Evolutionary conservation across 768 basidiomycete genomes (phyloP).

Genomic region (Leccinum disarticulatum): DNA sequence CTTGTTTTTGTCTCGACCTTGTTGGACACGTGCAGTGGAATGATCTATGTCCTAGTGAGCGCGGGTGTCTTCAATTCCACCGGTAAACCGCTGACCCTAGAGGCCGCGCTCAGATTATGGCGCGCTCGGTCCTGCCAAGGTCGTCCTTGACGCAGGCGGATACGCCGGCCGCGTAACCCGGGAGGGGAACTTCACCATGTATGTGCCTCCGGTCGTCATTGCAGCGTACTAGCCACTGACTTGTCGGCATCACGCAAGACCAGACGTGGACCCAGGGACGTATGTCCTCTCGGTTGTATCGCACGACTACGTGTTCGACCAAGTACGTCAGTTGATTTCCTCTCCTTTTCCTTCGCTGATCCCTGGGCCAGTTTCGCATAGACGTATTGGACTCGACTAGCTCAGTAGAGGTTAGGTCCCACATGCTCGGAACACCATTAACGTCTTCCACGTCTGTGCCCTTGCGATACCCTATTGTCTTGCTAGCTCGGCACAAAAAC

Average conservation of each 20-base stretch:
- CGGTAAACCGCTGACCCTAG: constrained; percentile 10
- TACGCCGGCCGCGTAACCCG: constrained; percentile 51
- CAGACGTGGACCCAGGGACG: constrained; percentile 64
- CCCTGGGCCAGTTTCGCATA: constrained; percentile 54
- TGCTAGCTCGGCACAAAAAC: constrained; percentile 55
- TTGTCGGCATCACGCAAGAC: constrained; percentile 39
- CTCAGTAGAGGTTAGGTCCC: constrained; percentile 56
- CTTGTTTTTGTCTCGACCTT: constrained; percentile 51
- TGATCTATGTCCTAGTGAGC: constrained; percentile 60
- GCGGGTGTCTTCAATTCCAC: constrained; percentile 4
- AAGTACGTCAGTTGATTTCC: constrained; percentile 41
- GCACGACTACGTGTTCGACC: constrained; percentile 69
- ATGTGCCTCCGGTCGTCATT: constrained; percentile 22
- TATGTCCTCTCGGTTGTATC: constrained; percentile 68
- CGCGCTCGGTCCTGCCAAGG: constrained; percentile 56
- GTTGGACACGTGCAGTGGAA: constrained; percentile 69
- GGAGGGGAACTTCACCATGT: constrained; percentile 71
- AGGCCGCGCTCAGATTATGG: constrained; percentile 31
- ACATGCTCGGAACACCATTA: constrained; percentile 67
- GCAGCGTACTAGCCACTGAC: constrained; percentile 12
- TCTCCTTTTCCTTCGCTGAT: constrained; percentile 3
- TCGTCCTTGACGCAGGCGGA: constrained; percentile 59
- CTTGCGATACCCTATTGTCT: constrained; percentile 60
- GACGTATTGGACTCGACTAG: constrained; percentile 52
- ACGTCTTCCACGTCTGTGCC: constrained; percentile 53